phyloP scores from a whole-genome alignment of 1,284 basidiomycete species.

The Pyrrhoderma noxium region DNA sequence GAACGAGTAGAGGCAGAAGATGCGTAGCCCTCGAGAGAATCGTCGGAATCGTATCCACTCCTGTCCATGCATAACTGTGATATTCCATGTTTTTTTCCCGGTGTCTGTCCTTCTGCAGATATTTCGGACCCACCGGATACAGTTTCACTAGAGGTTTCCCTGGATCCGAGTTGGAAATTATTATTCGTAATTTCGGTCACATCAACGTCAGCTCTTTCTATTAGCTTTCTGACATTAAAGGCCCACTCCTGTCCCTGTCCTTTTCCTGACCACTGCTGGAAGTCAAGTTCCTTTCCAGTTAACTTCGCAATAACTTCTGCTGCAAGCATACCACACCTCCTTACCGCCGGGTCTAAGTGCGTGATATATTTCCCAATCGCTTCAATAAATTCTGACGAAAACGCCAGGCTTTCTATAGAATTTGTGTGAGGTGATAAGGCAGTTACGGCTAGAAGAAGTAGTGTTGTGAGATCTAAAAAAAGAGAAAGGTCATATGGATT shows the following conservation, averaged over 20 bases:
- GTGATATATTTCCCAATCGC: constrained; percentile 72
- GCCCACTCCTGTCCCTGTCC: constrained; percentile 67
- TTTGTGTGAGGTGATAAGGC: constrained; percentile 43
- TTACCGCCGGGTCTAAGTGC: constrained; percentile 70
- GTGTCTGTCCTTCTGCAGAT: neutral
- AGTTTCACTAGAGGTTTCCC: neutral
- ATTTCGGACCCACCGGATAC: neutral
- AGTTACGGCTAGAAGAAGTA: constrained; percentile 59
- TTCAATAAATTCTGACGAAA: constrained; percentile 60
- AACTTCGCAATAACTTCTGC: constrained; percentile 72
- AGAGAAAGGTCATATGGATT: constrained; percentile 5
- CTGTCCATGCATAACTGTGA: constrained; percentile 22
- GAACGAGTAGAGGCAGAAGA: constrained; percentile 58
- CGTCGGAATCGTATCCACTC: constrained; percentile 62
- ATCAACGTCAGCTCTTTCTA: constrained; percentile 46
- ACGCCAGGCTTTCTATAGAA: constrained; percentile 35
- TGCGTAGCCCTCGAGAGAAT: constrained; percentile 75
- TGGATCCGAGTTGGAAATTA: constrained; percentile 4
- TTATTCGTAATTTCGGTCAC: constrained; percentile 26
- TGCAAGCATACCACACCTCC: constrained; percentile 89
- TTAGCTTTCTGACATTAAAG: constrained; percentile 44
- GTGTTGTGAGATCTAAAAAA: constrained; percentile 54
- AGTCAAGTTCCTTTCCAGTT: constrained; percentile 62
- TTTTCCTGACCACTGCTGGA: constrained; percentile 79
- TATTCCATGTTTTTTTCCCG: no score